Base-by-base conservation (phyloP, 2,329 filamentous ascomycete genomes). In the Cordyceps tenuipes region DNA sequence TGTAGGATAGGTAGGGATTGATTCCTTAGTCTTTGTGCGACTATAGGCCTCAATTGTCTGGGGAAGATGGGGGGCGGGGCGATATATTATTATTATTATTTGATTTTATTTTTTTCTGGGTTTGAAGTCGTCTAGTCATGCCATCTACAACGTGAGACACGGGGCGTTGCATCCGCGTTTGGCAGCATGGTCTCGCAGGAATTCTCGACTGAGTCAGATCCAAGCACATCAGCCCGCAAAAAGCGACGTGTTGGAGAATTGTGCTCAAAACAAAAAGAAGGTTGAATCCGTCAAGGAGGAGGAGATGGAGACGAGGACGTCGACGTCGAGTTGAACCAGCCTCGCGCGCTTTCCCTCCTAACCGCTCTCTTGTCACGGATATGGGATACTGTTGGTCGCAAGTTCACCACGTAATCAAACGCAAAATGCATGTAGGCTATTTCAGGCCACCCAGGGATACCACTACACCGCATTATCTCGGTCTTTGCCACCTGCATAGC, bases 51-150 rank as follows among this genome's bases (percentile, higher is more conserved):
- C 29, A 19, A 21, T 34, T 51, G 49, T 52, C 49, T 21, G 49
- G 49, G 49, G 49, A 52, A 39, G 12, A 36, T 7, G 34, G 49
- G 49, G n/a, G 26, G 26, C 3, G 6, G 26, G 3, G 29, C 29
- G 23, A 23, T 23, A 2, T 23, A 23, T 23, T 23, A 3, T 4
- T 23, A 23, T 23, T 23, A 3, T 29, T 29, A 1, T 6, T 29
- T 6, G 1, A 5, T 29, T 29, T 29, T 29, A 5, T 6, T 29
- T 29, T 29, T 6, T 29, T 3, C 29, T 29, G 21, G 3, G 50
- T 53, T 43, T 41, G 50, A 53, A 29, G 50, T 43, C 34, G 19
- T 53, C 19, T 53, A 53, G 50, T 53, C 36, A 53, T 53, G 50
- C 19, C 21, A 39, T 52, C 29, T 5, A 19, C 10, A 36, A 52